Conservation (phyloP, 116 monocot species). For the Iris pallida region DNA sequence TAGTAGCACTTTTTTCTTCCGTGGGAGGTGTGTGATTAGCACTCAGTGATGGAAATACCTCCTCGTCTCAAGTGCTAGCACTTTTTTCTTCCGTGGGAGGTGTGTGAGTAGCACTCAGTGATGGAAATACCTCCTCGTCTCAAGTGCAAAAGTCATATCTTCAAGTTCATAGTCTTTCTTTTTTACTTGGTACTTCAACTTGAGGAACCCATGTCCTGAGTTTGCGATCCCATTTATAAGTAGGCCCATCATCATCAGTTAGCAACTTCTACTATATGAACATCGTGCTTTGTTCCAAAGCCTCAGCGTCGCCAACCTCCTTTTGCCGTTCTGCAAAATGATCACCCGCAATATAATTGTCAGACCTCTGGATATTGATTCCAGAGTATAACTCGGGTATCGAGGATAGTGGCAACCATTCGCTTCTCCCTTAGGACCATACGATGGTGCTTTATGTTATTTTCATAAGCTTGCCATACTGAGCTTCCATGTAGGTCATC, state of each 20-base stretch:
- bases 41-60: conserved; percentile 49
- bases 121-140: conserved; percentile 82
- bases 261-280: neutral
- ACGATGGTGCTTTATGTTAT: conserved; percentile 53
- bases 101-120: conserved; percentile 24
- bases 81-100: conserved; percentile 28
- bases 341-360: conserved; percentile 41
- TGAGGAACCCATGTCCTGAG: conserved; percentile 94
- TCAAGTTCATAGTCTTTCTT: conserved; percentile 46
- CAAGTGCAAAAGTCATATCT: conserved; percentile 72
- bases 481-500: too few species aligned
- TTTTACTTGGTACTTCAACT: conserved; percentile 38
- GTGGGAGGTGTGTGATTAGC: conserved; percentile 20
- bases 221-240: conserved; percentile 83
- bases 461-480: too few species aligned
- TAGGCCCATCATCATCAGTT: conserved; percentile 95
- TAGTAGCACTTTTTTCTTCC: conserved; percentile 27
- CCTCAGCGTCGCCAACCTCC: conserved; percentile 55
- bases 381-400: conserved; percentile 48
- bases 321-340: conserved; percentile 63
- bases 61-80: conserved; percentile 52
- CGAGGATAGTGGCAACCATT: conserved; percentile 81
- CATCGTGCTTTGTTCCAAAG: conserved; percentile 20
- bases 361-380: conserved; percentile 13
- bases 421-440: conserved; percentile 82